Evolutionary conservation across 345 rosid genomes (phyloP), one percentile per base, ranked within the genome.

Genomic region (Draba incana): DNA sequence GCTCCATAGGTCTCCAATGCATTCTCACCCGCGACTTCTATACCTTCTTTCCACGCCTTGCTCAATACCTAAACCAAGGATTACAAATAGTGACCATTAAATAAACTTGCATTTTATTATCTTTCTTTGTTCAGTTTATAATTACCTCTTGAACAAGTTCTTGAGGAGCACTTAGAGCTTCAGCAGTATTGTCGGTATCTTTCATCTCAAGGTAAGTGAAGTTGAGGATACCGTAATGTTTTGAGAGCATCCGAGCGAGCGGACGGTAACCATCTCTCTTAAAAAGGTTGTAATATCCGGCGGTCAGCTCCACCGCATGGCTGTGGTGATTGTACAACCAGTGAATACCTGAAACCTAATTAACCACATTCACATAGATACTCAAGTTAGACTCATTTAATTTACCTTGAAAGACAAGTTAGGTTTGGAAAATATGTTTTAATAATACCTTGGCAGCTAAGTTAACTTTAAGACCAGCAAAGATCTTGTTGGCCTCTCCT

Each of bases 131-230:
- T 6, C 47, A 13, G 13, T 41, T 68, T 20, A 5, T 31, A 20
- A 11, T 50, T 75, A 84, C 92, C 81, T 78, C 78, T 62, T 84
- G 86, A 60, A 92, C 95, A 56, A 92, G 91, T 72, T 85, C 88
- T 69, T 89, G 84, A 7, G 95, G 89, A 61, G 80, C 92, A 39
- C 88, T 80, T 73, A 84, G 80, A 48, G 92, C 86, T 25, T 62
- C 72, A 23, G 82, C 83, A 0, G 14, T n/a, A 57, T 86, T 88
- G 44, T 92, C 95, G 0, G 82, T 52, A 83, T 92, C 69, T 72
- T 71, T 83, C 98, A 92, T 86, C 79, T 92, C 96, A 33, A 92
- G 87, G 74, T 95, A 89, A n/a, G 92, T 89, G 78, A 86, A 89
- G 65, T 89, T 89, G 62, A 88, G 63, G 41, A 82, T 76, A 33